Conservation (phyloP, 2,329 filamentous ascomycete genomes). For the Thielaviopsis euricoi region DNA sequence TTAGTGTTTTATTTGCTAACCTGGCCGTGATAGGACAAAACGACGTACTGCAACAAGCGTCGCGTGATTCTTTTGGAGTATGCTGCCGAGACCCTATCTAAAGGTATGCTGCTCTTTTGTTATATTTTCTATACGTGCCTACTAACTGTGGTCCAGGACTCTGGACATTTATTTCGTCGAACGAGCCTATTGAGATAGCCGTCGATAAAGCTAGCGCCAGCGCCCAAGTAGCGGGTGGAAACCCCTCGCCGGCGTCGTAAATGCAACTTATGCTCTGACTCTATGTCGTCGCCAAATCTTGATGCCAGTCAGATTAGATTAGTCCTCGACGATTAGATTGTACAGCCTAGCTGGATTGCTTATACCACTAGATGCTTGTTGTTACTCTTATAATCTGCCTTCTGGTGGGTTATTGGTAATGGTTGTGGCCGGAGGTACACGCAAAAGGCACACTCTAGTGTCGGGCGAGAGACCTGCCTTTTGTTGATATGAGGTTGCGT, state of each 20-base stretch:
- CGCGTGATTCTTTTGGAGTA: slow-evolving; percentile 80
- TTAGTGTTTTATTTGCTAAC: not conserved
- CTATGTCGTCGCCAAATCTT: not conserved
- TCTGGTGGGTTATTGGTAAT: too few relatives aligned
- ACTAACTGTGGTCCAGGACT: slow-evolving; percentile 6
- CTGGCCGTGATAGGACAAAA: slow-evolving; percentile 49
- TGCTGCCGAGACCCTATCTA: slow-evolving; percentile 80
- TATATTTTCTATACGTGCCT: not conserved
- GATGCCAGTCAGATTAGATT: too few relatives aligned
- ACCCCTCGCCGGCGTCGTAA: not conserved
- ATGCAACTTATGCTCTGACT: not conserved
- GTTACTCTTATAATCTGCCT: too few relatives aligned
- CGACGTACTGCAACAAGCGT: slow-evolving; percentile 86
- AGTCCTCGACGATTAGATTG: too few relatives aligned
- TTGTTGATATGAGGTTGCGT: not conserved
- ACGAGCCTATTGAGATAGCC: slow-evolving; percentile 6
- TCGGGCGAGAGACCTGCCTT: too few relatives aligned
- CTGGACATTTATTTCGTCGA: slow-evolving; percentile 11
- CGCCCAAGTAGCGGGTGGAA: not conserved
- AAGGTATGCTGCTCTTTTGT: slow-evolving; percentile 37
- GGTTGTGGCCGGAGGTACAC: too few relatives aligned
- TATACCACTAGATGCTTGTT: too few relatives aligned
- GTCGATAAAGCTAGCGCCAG: not conserved
- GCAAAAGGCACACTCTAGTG: too few relatives aligned
- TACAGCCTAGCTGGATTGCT: too few relatives aligned